A percentile compares a stretch with the other conserved stretches of the same genome.
phyloP scores from a whole-genome alignment of 2,329 filamentous ascomycete genomes.

The Penicillium freii region DNA sequence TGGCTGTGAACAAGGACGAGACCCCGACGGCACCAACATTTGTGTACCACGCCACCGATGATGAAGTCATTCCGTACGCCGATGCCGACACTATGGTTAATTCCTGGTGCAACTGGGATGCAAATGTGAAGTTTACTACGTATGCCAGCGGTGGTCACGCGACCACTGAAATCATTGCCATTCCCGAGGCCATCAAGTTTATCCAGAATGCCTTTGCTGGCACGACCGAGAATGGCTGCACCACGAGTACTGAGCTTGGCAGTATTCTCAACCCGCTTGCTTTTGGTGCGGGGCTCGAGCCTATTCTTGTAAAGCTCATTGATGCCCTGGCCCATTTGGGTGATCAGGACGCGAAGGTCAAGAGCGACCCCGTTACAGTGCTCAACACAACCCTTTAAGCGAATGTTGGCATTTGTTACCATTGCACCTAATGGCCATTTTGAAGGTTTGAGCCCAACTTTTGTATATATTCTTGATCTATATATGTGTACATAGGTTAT shows the following conservation, averaged over 20 bases:
- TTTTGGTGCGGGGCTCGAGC: conserved; percentile 23
- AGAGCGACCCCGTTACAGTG: conserved; percentile 14
- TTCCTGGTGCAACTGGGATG: conserved; percentile 25
- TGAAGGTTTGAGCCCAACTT: not conserved
- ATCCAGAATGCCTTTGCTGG: conserved; percentile 27
- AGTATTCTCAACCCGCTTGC: conserved; percentile 24
- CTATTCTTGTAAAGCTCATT: conserved; percentile 22
- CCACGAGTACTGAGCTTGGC: conserved; percentile 19
- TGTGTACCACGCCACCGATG: conserved; percentile 27
- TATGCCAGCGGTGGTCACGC: conserved; percentile 26
- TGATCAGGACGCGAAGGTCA: conserved; percentile 18
- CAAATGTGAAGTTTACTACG: conserved; percentile 26
- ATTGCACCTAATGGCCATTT: not conserved
- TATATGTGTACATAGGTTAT: not conserved
- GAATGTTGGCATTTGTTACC: not conserved
- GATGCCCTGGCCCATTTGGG: conserved; percentile 19
- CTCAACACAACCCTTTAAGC: not conserved
- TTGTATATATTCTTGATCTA: not conserved
- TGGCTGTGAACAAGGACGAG: conserved; percentile 22
- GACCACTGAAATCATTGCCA: conserved; percentile 24
- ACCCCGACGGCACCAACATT: conserved; percentile 28
- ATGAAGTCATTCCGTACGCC: conserved; percentile 28
- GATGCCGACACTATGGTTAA: conserved; percentile 20
- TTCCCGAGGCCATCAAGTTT: conserved; percentile 23
- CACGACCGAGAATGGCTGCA: conserved; percentile 21